A percentile compares a stretch with the other conserved stretches of the same genome.
Evolutionary conservation across 257 asterid species (phyloP).

Genomic region (Coffea canephora): DNA sequence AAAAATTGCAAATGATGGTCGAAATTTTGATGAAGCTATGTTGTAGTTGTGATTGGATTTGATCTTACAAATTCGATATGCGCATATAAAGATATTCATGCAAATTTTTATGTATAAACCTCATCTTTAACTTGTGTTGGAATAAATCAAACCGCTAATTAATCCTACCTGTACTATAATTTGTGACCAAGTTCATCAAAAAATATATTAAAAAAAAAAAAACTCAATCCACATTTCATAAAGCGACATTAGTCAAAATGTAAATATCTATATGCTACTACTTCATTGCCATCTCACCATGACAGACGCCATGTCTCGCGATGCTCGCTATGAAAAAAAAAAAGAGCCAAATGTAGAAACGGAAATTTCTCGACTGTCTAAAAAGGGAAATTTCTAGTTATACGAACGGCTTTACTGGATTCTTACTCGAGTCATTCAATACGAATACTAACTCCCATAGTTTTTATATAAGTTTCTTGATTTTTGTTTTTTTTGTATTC

Average conservation of each 20-base stretch:
- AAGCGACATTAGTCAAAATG: not conserved
- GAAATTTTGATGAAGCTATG: not conserved
- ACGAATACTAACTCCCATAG: too few species aligned
- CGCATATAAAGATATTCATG: not conserved
- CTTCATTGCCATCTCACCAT: not conserved
- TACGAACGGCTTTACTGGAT: too few species aligned
- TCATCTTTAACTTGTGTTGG: not conserved
- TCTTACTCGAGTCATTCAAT: too few species aligned
- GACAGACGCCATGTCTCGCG: not conserved
- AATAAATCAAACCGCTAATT: not conserved
- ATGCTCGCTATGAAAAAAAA: too few species aligned
- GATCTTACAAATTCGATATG: not conserved
- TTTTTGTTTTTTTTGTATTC: too few species aligned
- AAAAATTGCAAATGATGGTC: not conserved
- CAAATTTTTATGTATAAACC: not conserved
- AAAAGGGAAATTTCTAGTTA: too few species aligned
- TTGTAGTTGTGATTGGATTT: not conserved
- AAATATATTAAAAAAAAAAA: too few species aligned
- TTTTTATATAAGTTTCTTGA: too few species aligned
- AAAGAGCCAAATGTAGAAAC: too few species aligned
- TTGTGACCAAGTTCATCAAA: too few species aligned
- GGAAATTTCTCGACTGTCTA: too few species aligned
- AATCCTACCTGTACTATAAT: not conserved
- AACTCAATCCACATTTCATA: not conserved
- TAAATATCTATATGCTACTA: not conserved